These are phyloP conservation scores for Setaria viridis DNA, from an alignment of 202 grass and related monocot genomes.

Conservation along the genomic window DNA sequence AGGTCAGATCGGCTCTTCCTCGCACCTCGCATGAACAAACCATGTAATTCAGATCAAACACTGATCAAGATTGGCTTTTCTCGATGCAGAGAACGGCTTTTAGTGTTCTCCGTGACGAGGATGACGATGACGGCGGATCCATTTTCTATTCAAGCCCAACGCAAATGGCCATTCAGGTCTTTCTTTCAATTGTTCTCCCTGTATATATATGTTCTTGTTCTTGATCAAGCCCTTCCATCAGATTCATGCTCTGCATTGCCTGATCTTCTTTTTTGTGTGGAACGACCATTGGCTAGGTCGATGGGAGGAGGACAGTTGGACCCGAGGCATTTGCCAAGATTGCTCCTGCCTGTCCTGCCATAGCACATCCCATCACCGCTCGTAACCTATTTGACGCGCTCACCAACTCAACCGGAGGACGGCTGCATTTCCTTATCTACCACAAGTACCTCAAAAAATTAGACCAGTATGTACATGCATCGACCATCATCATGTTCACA, in stretches of 20 bases:
- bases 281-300: conserved; percentile 52
- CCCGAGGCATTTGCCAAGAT: conserved; percentile 87
- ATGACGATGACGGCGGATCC: conserved; percentile 71
- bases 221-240: neutral
- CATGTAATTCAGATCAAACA: neutral
- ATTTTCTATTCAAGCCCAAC: conserved; percentile 90
- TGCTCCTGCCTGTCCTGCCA: conserved; percentile 68
- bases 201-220: neutral
- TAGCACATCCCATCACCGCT: conserved; percentile 89
- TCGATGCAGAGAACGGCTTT: conserved; percentile 41
- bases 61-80: neutral
- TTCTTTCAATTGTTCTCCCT: neutral
- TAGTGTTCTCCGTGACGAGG: conserved; percentile 31
- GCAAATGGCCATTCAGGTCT: conserved; percentile 88
- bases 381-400: conserved; percentile 87
- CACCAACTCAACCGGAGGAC: conserved; percentile 72
- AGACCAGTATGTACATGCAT: conserved; percentile 49
- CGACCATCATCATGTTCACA: neutral
- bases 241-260: neutral
- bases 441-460: conserved; percentile 87
- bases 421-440: conserved; percentile 91
- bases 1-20: conserved; percentile 37
- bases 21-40: neutral
- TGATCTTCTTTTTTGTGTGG: neutral
- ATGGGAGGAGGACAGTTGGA: conserved; percentile 80